Base-by-base conservation (phyloP, 306 rosid species). In the Corylus americana region DNA sequence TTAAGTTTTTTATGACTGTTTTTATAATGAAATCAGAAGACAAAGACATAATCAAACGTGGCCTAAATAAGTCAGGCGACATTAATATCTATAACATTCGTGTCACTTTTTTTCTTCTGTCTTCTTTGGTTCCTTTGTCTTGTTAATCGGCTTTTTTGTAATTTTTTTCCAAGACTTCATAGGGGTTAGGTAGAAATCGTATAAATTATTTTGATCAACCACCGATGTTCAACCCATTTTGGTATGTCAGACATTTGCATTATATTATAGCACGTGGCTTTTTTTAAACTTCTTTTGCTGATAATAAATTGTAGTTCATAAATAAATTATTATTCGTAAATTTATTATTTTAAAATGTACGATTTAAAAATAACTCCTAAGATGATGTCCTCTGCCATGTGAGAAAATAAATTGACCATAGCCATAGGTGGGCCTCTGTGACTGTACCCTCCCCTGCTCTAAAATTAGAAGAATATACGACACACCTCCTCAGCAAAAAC, bases 31-130 rank as follows among this genome's bases (percentile, higher is more conserved):
- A 5, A 42, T 1, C 8, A 42, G 8, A 42, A 42, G 7, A 42
- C 45, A 42, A 42, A 42, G 7, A 42, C 6, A 42, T 42, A 42
- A 42, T 0, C 45, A 42, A 42, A 42, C 45, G 7, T 42, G 8
- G 45, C 8, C 8, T 39, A 39, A 4, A 4, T 0, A 42, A 42
- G 45, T 42, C 45, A 16, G 35, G 70, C 22, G 16, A 14, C 44
- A 35, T 16, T 64, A 64, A 2, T 16, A 35, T n/a, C 6, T 16
- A n/a, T 35, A 35, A 35, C 20, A 31, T 35, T 64, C 48, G 14
- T 31, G 48, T 4, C 84, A 69, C 17, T 48, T 59, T n/a, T 62
- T 70, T 81, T 75, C 44, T 74, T 35, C 75, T 39, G 27, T 22
- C 66, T 20, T 55, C 4, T 45, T 20, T 37, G 50, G 47, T 48